phyloP scores from a whole-genome alignment of 2,329 filamentous ascomycete genomes.

The Pyrenochaeta sp. region DNA sequence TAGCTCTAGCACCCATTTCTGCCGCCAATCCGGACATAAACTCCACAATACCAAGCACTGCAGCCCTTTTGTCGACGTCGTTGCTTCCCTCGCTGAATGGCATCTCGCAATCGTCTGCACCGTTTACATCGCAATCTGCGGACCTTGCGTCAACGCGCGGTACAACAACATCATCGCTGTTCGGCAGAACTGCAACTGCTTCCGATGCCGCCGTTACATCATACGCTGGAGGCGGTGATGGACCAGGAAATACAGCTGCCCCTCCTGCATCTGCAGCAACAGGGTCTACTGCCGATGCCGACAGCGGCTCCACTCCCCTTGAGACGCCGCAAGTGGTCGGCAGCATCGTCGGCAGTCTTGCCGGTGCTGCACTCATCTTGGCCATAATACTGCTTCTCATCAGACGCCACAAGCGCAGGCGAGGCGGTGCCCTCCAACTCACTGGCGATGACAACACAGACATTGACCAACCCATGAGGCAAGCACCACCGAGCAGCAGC shows the following conservation, averaged over 20 bases:
- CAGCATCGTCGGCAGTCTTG: slow-evolving; percentile 69
- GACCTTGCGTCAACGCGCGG: slow-evolving; percentile 14
- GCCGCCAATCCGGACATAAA: slow-evolving; percentile 15
- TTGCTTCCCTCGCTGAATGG: slow-evolving; percentile 3
- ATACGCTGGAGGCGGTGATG: slow-evolving; percentile 20
- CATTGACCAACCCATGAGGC: slow-evolving; percentile 47
- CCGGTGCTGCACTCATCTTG: slow-evolving; percentile 62
- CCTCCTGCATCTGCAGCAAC: slow-evolving; percentile 20
- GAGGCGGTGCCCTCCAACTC: slow-evolving; percentile 40
- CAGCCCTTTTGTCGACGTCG: neutral
- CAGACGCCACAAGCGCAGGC: slow-evolving; percentile 58
- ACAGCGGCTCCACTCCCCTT: slow-evolving; percentile 37
- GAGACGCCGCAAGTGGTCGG: slow-evolving; percentile 66
- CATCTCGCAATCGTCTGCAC: slow-evolving; percentile 14
- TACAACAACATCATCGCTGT: slow-evolving; percentile 17
- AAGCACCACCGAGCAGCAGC: slow-evolving; percentile 47
- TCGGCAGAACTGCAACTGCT: slow-evolving; percentile 16
- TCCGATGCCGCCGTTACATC: slow-evolving; percentile 18
- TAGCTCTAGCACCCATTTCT: slow-evolving; percentile 6
- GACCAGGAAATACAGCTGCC: slow-evolving; percentile 24
- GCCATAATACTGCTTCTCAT: slow-evolving; percentile 62
- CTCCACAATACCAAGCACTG: slow-evolving; percentile 22
- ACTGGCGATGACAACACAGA: slow-evolving; percentile 36
- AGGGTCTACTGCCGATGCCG: slow-evolving; percentile 12
- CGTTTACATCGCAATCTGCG: slow-evolving; percentile 6